Evolutionary conservation across 768 basidiomycete genomes (phyloP).

Genomic region (Lentinus brumalis): DNA sequence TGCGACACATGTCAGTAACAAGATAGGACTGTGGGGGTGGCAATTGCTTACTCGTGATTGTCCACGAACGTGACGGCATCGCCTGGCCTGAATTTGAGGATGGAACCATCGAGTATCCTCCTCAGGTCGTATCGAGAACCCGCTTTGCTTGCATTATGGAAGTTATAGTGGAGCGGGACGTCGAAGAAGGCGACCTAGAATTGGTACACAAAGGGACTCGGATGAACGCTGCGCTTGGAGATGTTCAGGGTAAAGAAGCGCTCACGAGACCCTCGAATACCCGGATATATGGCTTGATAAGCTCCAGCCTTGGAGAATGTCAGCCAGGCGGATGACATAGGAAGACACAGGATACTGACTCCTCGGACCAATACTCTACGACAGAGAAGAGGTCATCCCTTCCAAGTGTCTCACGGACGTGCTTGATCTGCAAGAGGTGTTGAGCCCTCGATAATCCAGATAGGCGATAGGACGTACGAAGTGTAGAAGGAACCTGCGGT

Average conservation of each 20-base stretch:
- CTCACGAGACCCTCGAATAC: slow-evolving; percentile 67
- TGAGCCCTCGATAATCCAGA: neutral
- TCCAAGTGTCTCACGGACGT: slow-evolving; percentile 46
- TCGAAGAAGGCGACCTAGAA: slow-evolving; percentile 85
- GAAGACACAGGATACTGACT: slow-evolving; percentile 43
- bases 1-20: slow-evolving; percentile 29
- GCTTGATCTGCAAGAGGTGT: slow-evolving; percentile 37
- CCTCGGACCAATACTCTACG: slow-evolving; percentile 83
- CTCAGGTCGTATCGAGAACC: slow-evolving; percentile 75
- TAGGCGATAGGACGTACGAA: slow-evolving; percentile 54
- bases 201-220: neutral
- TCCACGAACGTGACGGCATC: slow-evolving; percentile 92
- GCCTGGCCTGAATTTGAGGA: slow-evolving; percentile 67
- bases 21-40: neutral
- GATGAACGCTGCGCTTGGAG: neutral
- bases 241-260: neutral
- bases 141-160: slow-evolving; percentile 72
- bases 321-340: neutral
- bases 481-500: slow-evolving; percentile 63
- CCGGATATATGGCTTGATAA: slow-evolving; percentile 58
- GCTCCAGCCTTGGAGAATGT: slow-evolving; percentile 41
- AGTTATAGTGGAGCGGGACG: slow-evolving; percentile 85
- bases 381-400: slow-evolving; percentile 59
- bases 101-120: slow-evolving; percentile 66
- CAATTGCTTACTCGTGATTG: slow-evolving; percentile 75